These are phyloP conservation scores for Chytriomyces sp. DNA, from an alignment of 192 early-diverging fungal genomes.

Conservation along the genomic window DNA sequence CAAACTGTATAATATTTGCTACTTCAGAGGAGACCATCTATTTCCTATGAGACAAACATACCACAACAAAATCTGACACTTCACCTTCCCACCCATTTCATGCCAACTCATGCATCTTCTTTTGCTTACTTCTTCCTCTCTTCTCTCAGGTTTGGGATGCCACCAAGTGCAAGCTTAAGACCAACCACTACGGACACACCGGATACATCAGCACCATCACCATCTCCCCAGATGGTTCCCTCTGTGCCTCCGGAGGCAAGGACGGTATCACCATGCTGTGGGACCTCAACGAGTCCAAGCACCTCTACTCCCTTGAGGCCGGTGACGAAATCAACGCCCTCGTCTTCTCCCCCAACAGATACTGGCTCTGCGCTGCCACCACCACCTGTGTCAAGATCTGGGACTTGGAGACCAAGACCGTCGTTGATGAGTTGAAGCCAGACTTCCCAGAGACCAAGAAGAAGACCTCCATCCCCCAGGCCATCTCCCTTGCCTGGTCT, in stretches of 20 bases:
- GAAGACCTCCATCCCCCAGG: slow-evolving; percentile 80
- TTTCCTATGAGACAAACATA: slow-evolving; percentile 50
- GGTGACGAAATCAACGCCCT: slow-evolving; percentile 95
- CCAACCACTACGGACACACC: slow-evolving; percentile 98
- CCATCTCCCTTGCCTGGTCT: slow-evolving; percentile 97
- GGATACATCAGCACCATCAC: slow-evolving; percentile 98
- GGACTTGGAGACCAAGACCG: slow-evolving; percentile 97
- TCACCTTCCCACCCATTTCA: background rate
- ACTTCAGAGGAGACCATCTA: slow-evolving; percentile 49
- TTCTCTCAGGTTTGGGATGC: slow-evolving; percentile 94
- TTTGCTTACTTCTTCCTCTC: background rate
- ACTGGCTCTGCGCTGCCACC: slow-evolving; percentile 99
- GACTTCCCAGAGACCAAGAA: slow-evolving; percentile 57
- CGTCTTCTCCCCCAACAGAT: slow-evolving; percentile 99
- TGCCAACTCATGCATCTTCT: background rate
- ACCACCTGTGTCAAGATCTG: slow-evolving; percentile 97
- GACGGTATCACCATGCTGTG: slow-evolving; percentile 99
- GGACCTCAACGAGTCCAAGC: slow-evolving; percentile 99
- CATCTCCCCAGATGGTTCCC: slow-evolving; percentile 99
- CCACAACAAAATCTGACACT: slow-evolving; percentile 44
- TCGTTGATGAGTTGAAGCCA: slow-evolving; percentile 83
- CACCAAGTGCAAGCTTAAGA: slow-evolving; percentile 97
- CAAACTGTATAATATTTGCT: slow-evolving; percentile 53
- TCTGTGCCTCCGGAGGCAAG: slow-evolving; percentile 99
- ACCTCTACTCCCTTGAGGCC: slow-evolving; percentile 99